Conservation (phyloP, 768 basidiomycete genomes). For the Macrocybe gigantea region DNA sequence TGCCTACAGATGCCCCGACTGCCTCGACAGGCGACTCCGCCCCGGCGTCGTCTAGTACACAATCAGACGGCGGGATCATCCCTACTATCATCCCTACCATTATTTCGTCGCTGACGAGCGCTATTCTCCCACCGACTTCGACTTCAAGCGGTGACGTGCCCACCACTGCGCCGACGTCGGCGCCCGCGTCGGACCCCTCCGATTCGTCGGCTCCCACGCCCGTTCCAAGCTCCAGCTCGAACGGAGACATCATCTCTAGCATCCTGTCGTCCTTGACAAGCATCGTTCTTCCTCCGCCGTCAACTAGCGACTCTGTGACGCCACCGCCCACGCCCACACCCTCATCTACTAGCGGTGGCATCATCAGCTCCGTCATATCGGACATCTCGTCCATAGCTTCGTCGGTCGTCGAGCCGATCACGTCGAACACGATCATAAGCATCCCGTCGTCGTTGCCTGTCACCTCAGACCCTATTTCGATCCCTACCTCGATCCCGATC, state of each 20-base stretch:
- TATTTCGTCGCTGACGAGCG: slow-evolving; percentile 6
- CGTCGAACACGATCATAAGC: neutral
- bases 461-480: slow-evolving; percentile 1
- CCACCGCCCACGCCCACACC: slow-evolving; percentile 6
- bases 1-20: neutral
- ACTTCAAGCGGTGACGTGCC: neutral
- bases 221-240: neutral
- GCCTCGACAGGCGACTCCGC: neutral
- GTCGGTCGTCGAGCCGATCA: slow-evolving; percentile 1
- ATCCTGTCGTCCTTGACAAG: neutral
- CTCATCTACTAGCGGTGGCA: slow-evolving; percentile 11
- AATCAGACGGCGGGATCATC: slow-evolving; percentile 2
- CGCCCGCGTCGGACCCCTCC: neutral
- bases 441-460: slow-evolving; percentile 7
- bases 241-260: neutral
- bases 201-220: neutral
- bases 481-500: neutral
- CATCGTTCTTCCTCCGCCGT: neutral
- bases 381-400: neutral
- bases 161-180: slow-evolving; percentile 6
- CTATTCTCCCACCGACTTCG: slow-evolving; percentile 2
- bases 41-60: slow-evolving; percentile 1
- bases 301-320: neutral
- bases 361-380: neutral
- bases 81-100: neutral